Base-by-base conservation (phyloP, 148 eudicot genomes). In the Linanthus parryae region DNA sequence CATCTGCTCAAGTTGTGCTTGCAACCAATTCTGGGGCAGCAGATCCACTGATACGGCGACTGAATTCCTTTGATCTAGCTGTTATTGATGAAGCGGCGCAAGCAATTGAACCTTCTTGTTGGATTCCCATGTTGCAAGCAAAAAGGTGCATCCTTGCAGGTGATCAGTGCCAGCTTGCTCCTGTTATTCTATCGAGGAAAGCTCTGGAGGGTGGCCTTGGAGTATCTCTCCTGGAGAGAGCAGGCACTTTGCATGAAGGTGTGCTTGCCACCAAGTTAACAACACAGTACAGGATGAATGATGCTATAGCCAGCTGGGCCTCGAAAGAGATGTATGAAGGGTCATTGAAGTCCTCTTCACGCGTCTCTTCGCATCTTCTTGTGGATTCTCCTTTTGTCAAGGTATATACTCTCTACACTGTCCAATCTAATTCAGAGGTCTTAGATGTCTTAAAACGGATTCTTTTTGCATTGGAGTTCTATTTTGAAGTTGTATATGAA, bases 311-410 rank as follows among this genome's bases (percentile, higher is more conserved):
- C 25, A 77, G 82, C 63, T 87, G 95, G 95, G 87, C 84, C 37
- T 87, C 95, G 11, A 87, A 83, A 76, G 95, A 87, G 62, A 79
- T 87, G 95, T 87, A 87, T 61, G 77, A 58, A 34, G 95, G 91
- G 54, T 45, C 49, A 30, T 66, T 87, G 61, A 71, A 66, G 42
- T 83, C 95, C 40, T 78, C 87, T 36, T 46, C 82, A 7, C 74
- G 61, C 36, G 83, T 87, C 22, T 35, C 78, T 52, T 77, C 80
- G 50, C 95, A 87, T 73, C 87, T 80, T 56, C 88, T 87, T 14
- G 77, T 70, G 26, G 79, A 87, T 69, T 87, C 95, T 73, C 84
- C 87, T 22, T 87, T 74, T 62, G 84, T 87, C 58, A 80, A 70
- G 95, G 95, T 86, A 74, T 16, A 47, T n/a, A 44, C 15, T 14